Conservation (phyloP, 2,329 filamentous ascomycete species). For the Fusarium lyarnte region DNA sequence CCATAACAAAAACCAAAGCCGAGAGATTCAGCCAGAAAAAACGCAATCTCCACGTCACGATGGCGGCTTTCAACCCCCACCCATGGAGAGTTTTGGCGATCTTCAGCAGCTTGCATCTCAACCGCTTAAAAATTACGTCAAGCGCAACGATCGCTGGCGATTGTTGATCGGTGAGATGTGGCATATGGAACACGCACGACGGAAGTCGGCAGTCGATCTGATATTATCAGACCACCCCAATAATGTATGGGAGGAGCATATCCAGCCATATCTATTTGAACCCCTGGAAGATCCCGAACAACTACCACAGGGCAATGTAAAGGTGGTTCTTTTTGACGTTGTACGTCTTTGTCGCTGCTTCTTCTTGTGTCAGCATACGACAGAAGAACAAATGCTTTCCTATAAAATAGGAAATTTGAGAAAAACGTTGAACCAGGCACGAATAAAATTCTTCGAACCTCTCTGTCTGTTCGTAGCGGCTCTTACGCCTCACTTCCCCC, state of each 20-base stretch:
- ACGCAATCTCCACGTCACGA: neutral
- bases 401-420: constrained; percentile 30
- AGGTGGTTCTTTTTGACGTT: constrained; percentile 44
- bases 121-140: constrained; percentile 39
- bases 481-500: constrained; percentile 44
- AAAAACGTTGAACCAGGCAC: constrained; percentile 17
- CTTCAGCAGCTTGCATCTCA: constrained; percentile 38
- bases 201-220: constrained; percentile 40
- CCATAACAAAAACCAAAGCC: neutral
- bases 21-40: neutral
- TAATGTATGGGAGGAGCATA: constrained; percentile 33
- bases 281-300: constrained; percentile 19
- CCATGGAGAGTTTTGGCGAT: constrained; percentile 36
- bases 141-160: constrained; percentile 43
- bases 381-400: constrained; percentile 33
- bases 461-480: constrained; percentile 44
- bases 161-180: constrained; percentile 46
- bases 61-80: constrained; percentile 13
- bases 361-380: constrained; percentile 36
- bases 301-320: constrained; percentile 10
- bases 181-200: constrained; percentile 44
- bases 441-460: constrained; percentile 24
- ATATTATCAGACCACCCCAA: constrained; percentile 24
- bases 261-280: constrained; percentile 26
- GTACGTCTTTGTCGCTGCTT: constrained; percentile 47